phyloP scores from a whole-genome alignment of 2,329 filamentous ascomycete genomes.

The Fusarium tricinctum region DNA sequence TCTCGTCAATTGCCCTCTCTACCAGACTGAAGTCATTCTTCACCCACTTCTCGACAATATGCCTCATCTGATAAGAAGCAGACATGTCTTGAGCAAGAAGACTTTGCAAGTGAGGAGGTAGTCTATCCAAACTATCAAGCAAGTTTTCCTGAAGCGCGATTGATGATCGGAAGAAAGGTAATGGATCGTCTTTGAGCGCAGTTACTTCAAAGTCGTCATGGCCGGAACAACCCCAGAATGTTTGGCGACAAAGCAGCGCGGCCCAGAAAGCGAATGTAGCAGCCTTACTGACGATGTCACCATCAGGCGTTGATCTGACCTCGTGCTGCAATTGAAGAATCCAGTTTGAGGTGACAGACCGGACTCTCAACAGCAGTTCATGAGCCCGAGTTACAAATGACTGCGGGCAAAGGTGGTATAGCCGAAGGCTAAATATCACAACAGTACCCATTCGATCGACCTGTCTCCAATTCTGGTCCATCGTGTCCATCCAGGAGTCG shows the following conservation, averaged over 20 bases:
- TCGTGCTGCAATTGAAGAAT: conserved; percentile 62
- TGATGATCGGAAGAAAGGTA: conserved; percentile 44
- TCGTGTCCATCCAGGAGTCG: conserved; percentile 56
- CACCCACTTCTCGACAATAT: conserved; percentile 18
- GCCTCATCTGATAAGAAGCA: conserved; percentile 19
- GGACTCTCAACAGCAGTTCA: conserved; percentile 57
- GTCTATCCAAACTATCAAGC: conserved; percentile 21
- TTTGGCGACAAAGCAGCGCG: conserved; percentile 67
- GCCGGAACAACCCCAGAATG: conserved; percentile 44
- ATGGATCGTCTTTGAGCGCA: conserved; percentile 5
- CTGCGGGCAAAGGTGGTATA: conserved; percentile 37
- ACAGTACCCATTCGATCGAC: conserved; percentile 69
- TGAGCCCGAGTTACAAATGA: conserved; percentile 40
- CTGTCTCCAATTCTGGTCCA: conserved; percentile 72
- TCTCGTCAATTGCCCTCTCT: conserved; percentile 43
- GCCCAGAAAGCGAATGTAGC: conserved; percentile 64
- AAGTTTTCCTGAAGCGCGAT: conserved; percentile 51
- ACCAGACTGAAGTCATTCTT: conserved; percentile 39
- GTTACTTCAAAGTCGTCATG: neutral
- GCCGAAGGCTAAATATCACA: conserved; percentile 64
- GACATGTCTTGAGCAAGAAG: conserved; percentile 44
- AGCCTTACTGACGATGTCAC: conserved; percentile 53
- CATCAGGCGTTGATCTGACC: conserved; percentile 56
- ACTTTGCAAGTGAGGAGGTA: conserved; percentile 10
- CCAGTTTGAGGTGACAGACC: conserved; percentile 65